These are phyloP conservation scores for Lizanozyma gosingica DNA, from an alignment of 1,139 yeast species.

Conservation along the genomic window DNA sequence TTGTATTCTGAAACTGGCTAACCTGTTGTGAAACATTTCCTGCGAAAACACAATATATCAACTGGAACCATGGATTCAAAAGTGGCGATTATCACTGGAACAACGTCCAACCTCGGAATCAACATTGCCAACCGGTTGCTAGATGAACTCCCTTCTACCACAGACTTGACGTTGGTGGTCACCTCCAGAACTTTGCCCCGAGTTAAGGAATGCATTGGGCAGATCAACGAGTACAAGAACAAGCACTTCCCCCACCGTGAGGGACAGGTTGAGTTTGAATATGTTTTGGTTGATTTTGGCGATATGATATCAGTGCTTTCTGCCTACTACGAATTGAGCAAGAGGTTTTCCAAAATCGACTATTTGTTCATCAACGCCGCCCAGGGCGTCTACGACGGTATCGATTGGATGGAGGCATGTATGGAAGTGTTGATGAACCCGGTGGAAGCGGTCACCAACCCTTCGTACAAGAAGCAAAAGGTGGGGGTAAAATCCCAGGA, in stretches of 20 bases:
- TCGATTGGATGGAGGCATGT: constrained; percentile 74
- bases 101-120: constrained; percentile 69
- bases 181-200: constrained; percentile 85
- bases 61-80: too few species aligned
- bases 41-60: too few species aligned
- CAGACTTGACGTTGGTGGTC: constrained; percentile 65
- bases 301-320: constrained; percentile 77
- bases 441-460: constrained; percentile 73
- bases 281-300: constrained; percentile 78
- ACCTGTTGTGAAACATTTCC: too few species aligned
- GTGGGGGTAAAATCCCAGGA: constrained; percentile 65
- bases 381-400: constrained; percentile 77
- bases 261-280: constrained; percentile 73
- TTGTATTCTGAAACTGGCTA: too few species aligned
- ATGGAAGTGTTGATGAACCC: constrained; percentile 60
- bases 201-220: constrained; percentile 65
- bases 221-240: constrained; percentile 45
- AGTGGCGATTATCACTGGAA: constrained; percentile 39
- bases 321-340: constrained; percentile 62
- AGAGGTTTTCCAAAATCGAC: constrained; percentile 59
- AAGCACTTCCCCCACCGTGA: constrained; percentile 25
- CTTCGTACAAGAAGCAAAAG: constrained; percentile 73
- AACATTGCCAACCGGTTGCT: constrained; percentile 76
- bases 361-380: constrained; percentile 83
- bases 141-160: constrained; percentile 42